Base-by-base conservation (phyloP, 108 stramenopile genomes). In the Skeletonema menzelii region DNA sequence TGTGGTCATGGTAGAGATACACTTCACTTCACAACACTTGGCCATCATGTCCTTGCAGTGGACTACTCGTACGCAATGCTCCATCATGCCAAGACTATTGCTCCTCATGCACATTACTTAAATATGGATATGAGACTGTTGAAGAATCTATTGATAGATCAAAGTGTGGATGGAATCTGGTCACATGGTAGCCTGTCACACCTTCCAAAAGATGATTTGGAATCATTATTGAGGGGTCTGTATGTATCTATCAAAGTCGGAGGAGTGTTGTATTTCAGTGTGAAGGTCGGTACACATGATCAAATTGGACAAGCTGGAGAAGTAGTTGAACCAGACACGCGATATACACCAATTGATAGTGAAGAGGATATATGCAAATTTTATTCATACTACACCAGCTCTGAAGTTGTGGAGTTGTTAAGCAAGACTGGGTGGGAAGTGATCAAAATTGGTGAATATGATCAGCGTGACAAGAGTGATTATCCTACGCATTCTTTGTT, bases 121-220 rank as follows among this genome's bases (percentile, higher is more conserved):
- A 65, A 74, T 42, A 67, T 74, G 65, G 73, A 74, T 20, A 74
- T 74, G 65, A 37, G 73, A 56, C 7, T 22, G 17, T 65, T 64
- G 12, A 31, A 28, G 15, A 56, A 44, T n/a, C 8, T 59, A 15
- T 32, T 74, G 57, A 12, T 74, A 8, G 38, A 64, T 30, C 27
- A 67, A 20, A 63, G 62, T 42, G 27, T 74, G 27, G 73, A 74
- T 66, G 73, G 73, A 5, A 59, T 74, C 11, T 74, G 73, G 73
- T 64, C 73, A 6, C 59, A 60, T 32, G 57, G 65, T 2, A 74
- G 73, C 35, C 60, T 74, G 59, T 47, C 66, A 4, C 73, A 74
- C 37, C 44, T 74, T 32, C 73, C 73, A 14, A 74, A 74, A 22
- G 35, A 15, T 4, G 73, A 74, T 42, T 24, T 66, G 56, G 31